Base-by-base conservation (phyloP, 352 stramenopile species). In the Globisporangium polare region DNA sequence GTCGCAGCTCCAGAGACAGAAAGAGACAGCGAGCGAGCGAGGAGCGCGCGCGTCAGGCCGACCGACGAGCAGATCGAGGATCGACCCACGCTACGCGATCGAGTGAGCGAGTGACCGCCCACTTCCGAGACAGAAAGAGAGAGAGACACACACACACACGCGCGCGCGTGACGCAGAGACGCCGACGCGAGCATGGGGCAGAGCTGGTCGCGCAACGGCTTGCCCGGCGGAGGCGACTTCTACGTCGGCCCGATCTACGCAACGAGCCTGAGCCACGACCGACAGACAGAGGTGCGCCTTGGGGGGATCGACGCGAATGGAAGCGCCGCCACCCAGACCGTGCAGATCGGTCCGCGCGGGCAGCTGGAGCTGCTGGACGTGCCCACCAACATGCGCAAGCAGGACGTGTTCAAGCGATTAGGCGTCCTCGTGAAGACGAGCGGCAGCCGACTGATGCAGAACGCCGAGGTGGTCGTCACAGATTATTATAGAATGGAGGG, bases 181-280 rank as follows among this genome's bases (percentile, higher is more conserved):
- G 29, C 29, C 42, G 37, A 49, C 18, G 20, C 26, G 43, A 53
- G 22, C 35, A 92, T 92, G 83, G 83, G 83, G 15, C 83, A 92
- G 70, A 69, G 69, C 52, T 70, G 63, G 54, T 89, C 83, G 31
- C 75, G 73, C 47, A 90, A 77, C 52, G 75, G 78, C 45, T 72
- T 89, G 47, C 70, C 74, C 6, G 78, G 78, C 53, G 74, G 80
- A 53, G 83, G 78, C 15, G 84, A 93, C 64, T 95, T 91, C 53
- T 93, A 93, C 65, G 79, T 89, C 17, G 81, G 82, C 7, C 85
- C 83, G 9, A 89, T 90, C 61, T 92, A 93, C 81, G 85, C 83
- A 10, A 92, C 83, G 39, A 91, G 80, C 45, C 69, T 95, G 46
- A 95, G 86, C 58, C 83, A 95, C 66, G 86, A 95, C 65, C 83